Conservation (phyloP, 2,329 filamentous ascomycete genomes). For the Aspergillus proliferans region DNA sequence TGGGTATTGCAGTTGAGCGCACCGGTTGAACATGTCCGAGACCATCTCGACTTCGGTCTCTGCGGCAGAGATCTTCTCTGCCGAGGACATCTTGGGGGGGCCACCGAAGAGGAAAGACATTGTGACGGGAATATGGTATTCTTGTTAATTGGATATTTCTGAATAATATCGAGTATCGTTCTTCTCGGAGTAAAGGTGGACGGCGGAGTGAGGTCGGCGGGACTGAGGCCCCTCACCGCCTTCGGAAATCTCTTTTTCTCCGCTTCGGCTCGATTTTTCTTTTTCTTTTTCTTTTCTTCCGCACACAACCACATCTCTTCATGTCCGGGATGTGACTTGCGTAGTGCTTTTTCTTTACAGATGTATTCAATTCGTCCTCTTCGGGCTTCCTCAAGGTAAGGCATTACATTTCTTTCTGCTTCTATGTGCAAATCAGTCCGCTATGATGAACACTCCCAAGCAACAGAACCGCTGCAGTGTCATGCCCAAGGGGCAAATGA, state of each 20-base stretch:
- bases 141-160: neutral
- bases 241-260: slow-evolving; percentile 12
- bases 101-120: slow-evolving; percentile 71
- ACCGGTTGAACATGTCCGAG: slow-evolving; percentile 98
- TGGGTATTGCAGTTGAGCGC: slow-evolving; percentile 21
- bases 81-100: slow-evolving; percentile 79
- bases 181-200: neutral
- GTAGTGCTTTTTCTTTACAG: slow-evolving; percentile 12
- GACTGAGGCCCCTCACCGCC: slow-evolving; percentile 8
- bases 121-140: slow-evolving; percentile 20
- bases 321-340: slow-evolving; percentile 18
- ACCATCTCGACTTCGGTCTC: slow-evolving; percentile 98
- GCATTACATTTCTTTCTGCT: slow-evolving; percentile 6
- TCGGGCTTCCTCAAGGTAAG: slow-evolving; percentile 35
- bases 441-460: slow-evolving; percentile 39
- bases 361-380: slow-evolving; percentile 37
- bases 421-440: slow-evolving; percentile 6
- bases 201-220: neutral
- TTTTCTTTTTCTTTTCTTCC: slow-evolving; percentile 1
- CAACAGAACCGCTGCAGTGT: slow-evolving; percentile 63
- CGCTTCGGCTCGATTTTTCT: slow-evolving; percentile 6
- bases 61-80: slow-evolving; percentile 93
- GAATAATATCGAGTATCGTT: slow-evolving; percentile 1
- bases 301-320: neutral
- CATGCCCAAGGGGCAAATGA: slow-evolving; percentile 43